Conservation (phyloP, 2,329 filamentous ascomycete genomes). For the Microascus cirrosus region DNA sequence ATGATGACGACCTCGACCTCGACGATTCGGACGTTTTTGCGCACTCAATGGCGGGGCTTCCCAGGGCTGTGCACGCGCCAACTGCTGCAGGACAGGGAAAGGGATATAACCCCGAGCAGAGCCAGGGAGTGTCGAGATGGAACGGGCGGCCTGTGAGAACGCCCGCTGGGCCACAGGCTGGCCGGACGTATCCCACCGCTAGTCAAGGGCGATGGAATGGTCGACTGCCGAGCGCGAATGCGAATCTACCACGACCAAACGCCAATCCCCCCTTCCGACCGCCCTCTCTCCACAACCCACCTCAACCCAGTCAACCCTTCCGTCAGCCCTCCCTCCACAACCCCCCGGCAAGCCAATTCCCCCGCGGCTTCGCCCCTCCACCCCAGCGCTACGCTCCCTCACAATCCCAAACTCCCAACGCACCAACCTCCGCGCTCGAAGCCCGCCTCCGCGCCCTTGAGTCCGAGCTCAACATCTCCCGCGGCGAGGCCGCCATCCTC, state of each 20-base stretch:
- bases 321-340: slow-evolving; percentile 10
- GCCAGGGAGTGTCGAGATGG: too few relatives aligned
- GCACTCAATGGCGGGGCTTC: neutral
- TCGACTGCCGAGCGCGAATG: slow-evolving; percentile 1
- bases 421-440: slow-evolving; percentile 34
- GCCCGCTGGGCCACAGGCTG: neutral
- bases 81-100: too few relatives aligned
- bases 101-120: too few relatives aligned
- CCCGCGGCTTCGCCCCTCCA: slow-evolving; percentile 18
- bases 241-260: neutral
- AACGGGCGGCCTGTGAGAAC: neutral
- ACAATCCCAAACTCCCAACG: slow-evolving; percentile 22
- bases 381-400: slow-evolving; percentile 16
- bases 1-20: slow-evolving; percentile 38
- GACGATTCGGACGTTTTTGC: slow-evolving; percentile 40
- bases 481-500: slow-evolving; percentile 66
- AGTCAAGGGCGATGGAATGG: neutral
- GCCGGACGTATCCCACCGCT: slow-evolving; percentile 10
- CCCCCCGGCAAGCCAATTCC: slow-evolving; percentile 28
- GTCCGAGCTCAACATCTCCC: slow-evolving; percentile 47
- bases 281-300: slow-evolving; percentile 15
- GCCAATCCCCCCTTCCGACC: slow-evolving; percentile 10
- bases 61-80: neutral
- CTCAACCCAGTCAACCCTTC: slow-evolving; percentile 21
- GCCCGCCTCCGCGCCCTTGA: slow-evolving; percentile 41